Evolutionary conservation across 2,329 filamentous ascomycete genomes (phyloP), one percentile per base, ranked within the genome.

Genomic region (Fusarium haematococcum): DNA sequence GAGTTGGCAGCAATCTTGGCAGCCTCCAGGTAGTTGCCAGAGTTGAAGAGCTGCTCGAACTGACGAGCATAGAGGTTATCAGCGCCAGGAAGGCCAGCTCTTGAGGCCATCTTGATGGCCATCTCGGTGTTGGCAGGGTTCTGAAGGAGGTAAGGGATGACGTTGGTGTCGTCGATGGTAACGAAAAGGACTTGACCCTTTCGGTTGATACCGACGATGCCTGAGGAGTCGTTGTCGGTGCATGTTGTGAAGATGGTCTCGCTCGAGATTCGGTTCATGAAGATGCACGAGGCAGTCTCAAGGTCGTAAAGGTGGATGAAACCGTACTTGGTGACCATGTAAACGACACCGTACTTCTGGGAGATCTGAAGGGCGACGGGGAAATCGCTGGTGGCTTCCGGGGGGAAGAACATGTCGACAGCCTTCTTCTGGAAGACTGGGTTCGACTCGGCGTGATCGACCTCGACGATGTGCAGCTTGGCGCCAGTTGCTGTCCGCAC

Each of bases 221-320:
- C 97, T 54, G 93, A 91, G 20, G 95, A 97, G 25, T 95, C 92
- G 64, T 90, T 89, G 82, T 99, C 97, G 39, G 92, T 87, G 56
- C 94, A 93, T 23, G 95, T 98, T 30, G 96, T 97, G 86, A 99
- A 99, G 82, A 99, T 98, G 30, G 97, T 99, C 82, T 99, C 97
- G 87, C 95, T 98, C 37, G 97, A 99, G 80, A 99, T 99, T 79
- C 97, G 93, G 89, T 99, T 99, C 95, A 99, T 97, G 90, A 98
- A 99, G 82, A 99, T 97, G 83, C 95, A 97, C 14, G 93, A 94
- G 68, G 94, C 97, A 9, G 94, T 97, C 87, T 99, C 97, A 67
- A 99, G 91, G 81, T 99, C 97, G 85, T 99, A 98, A 27, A 99
- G 90, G 85, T 99, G 97, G 79, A 99, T 98, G 86, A 98, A 99